Conservation (phyloP, 768 basidiomycete species). For the Panaeolus papilionaceus region DNA sequence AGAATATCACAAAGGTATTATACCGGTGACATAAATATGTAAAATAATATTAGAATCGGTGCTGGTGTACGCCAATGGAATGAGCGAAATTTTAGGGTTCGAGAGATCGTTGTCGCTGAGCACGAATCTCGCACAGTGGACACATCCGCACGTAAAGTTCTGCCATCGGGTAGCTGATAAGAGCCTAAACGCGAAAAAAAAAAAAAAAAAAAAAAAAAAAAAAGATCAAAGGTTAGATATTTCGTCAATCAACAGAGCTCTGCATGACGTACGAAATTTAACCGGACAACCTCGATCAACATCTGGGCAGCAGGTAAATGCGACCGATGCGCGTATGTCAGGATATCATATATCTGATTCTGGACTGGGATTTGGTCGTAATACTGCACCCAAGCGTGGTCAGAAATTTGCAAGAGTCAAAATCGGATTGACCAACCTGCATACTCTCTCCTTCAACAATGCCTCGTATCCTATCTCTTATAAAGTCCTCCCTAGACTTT, state of each 20-base stretch:
- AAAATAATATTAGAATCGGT: conserved; percentile 1
- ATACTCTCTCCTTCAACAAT: conserved; percentile 24
- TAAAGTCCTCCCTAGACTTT: conserved; percentile 42
- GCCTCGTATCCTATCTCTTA: conserved; percentile 25
- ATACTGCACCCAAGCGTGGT: conserved; percentile 30
- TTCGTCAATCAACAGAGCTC: neutral
- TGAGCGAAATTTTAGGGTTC: conserved; percentile 1
- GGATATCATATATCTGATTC: conserved; percentile 70
- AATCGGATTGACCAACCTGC: conserved; percentile 24
- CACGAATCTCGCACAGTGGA: conserved; percentile 47
- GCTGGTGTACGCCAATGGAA: conserved; percentile 5
- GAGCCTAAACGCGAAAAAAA: conserved; percentile 46
- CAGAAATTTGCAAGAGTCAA: neutral
- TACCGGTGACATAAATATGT: conserved; percentile 13
- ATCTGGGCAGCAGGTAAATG: conserved; percentile 61
- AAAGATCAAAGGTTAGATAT: conserved; percentile 9
- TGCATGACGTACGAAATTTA: conserved; percentile 60
- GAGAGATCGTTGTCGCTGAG: conserved; percentile 18
- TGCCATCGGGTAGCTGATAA: conserved; percentile 77
- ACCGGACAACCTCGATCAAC: conserved; percentile 58
- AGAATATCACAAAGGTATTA: conserved; percentile 10
- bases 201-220: too few relatives aligned
- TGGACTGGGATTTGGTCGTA: conserved; percentile 73
- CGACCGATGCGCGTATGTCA: conserved; percentile 68
- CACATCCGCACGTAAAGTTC: conserved; percentile 71